Conservation (phyloP, 768 basidiomycete genomes). For the Hypholoma sublateritium region DNA sequence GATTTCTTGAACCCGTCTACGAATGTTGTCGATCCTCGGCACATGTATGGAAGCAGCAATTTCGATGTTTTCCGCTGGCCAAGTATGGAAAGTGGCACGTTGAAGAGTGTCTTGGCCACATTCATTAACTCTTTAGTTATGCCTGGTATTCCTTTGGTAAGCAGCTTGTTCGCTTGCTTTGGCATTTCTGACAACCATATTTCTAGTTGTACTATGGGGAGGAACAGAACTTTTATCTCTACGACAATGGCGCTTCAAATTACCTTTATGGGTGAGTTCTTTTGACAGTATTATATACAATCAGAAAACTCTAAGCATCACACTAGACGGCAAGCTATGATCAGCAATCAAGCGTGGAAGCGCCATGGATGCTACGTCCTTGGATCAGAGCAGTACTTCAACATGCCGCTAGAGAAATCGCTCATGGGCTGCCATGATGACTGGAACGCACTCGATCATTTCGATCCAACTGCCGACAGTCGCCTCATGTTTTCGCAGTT, state of each 20-base stretch:
- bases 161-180: constrained; percentile 16
- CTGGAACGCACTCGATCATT: constrained; percentile 93
- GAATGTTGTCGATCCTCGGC: constrained; percentile 72
- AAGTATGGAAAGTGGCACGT: constrained; percentile 80
- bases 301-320: not conserved
- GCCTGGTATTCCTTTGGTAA: constrained; percentile 83
- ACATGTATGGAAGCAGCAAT: constrained; percentile 92
- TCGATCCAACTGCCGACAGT: constrained; percentile 83
- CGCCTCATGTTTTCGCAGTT: constrained; percentile 76
- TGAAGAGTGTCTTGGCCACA: constrained; percentile 70
- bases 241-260: constrained; percentile 86
- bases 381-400: constrained; percentile 91
- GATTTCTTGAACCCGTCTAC: constrained; percentile 79
- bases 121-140: constrained; percentile 80
- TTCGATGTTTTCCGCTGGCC: constrained; percentile 97
- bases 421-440: constrained; percentile 84
- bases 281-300: not conserved
- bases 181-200: not conserved
- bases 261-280: constrained; percentile 80
- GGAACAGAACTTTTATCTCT: constrained; percentile 88
- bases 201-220: constrained; percentile 82
- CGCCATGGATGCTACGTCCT: constrained; percentile 90
- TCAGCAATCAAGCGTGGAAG: constrained; percentile 82
- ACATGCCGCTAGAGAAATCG: constrained; percentile 81
- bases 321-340: constrained; percentile 88